These are phyloP conservation scores for Cercospora berteroae DNA, from an alignment of 2,329 filamentous ascomycete genomes.

Conservation along the genomic window DNA sequence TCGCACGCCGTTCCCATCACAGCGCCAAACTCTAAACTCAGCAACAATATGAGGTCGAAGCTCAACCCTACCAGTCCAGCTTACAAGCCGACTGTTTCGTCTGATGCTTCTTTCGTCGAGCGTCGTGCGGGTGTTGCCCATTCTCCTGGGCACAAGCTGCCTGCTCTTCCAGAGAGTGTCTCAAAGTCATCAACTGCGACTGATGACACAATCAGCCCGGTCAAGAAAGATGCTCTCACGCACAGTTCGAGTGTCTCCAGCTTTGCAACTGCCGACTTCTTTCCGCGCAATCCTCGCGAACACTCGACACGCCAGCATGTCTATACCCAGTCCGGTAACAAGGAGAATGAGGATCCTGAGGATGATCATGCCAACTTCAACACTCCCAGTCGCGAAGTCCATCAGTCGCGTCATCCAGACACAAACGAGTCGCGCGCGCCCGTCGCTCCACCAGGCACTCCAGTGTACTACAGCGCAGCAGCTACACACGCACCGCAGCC, in stretches of 20 bases:
- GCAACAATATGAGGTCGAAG: constrained; percentile 30
- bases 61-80: constrained; percentile 42
- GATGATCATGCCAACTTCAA: constrained; percentile 4
- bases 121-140: constrained; percentile 19
- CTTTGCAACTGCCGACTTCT: constrained; percentile 42
- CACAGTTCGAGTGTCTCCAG: constrained; percentile 39
- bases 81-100: constrained; percentile 35
- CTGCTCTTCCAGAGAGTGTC: constrained; percentile 10
- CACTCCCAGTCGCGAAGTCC: constrained; percentile 2
- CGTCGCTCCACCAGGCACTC: constrained; percentile 32
- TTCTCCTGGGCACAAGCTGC: constrained; percentile 24
- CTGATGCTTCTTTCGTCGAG: constrained; percentile 2
- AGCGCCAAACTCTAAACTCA: constrained; percentile 31
- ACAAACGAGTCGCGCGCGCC: constrained; percentile 22
- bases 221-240: constrained; percentile 27
- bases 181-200: constrained; percentile 17
- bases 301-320: constrained; percentile 38
- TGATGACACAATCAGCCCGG: constrained; percentile 28
- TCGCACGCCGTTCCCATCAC: constrained; percentile 39
- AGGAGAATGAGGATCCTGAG: background rate
- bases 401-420: constrained; percentile 3
- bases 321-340: constrained; percentile 31
- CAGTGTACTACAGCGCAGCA: constrained; percentile 23
- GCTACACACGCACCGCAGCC: constrained; percentile 16
- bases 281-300: constrained; percentile 40